Evolutionary conservation across 192 early-diverging fungal genomes (phyloP).

Genomic region (Podila epicladia): DNA sequence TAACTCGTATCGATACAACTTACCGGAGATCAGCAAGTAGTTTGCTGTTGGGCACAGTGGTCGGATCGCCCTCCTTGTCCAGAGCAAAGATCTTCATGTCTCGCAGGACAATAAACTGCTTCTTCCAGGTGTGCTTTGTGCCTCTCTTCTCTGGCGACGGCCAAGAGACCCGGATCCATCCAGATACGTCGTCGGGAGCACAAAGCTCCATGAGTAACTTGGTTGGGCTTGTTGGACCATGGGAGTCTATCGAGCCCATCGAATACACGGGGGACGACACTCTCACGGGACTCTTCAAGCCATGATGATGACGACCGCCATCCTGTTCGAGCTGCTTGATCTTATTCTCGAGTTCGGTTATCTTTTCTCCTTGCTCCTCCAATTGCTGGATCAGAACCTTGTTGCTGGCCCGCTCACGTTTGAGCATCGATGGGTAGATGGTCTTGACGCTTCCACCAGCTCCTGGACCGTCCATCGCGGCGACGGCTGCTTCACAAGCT

Average conservation of each 20-base stretch:
- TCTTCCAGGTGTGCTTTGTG: slow-evolving; percentile 46
- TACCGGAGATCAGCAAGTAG: slow-evolving; percentile 45
- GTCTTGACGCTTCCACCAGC: slow-evolving; percentile 33
- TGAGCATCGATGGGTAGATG: slow-evolving; percentile 48
- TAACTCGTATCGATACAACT: not conserved
- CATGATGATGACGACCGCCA: slow-evolving; percentile 24
- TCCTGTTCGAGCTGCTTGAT: slow-evolving; percentile 44
- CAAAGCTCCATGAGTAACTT: slow-evolving; percentile 45
- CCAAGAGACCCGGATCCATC: slow-evolving; percentile 47
- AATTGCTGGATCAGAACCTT: slow-evolving; percentile 43
- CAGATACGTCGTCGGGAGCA: slow-evolving; percentile 32
- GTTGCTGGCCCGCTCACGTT: slow-evolving; percentile 47
- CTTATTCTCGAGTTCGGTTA: slow-evolving; percentile 37
- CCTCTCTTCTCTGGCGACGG: slow-evolving; percentile 29
- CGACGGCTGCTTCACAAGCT: slow-evolving; percentile 35
- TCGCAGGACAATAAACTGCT: slow-evolving; percentile 35
- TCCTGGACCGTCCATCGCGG: slow-evolving; percentile 29
- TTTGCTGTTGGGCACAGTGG: slow-evolving; percentile 13
- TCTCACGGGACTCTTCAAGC: slow-evolving; percentile 29
- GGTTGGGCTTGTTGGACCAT: slow-evolving; percentile 18
- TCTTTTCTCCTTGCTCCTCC: slow-evolving; percentile 51
- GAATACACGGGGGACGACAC: slow-evolving; percentile 34
- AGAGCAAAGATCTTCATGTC: slow-evolving; percentile 44
- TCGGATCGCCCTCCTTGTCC: slow-evolving; percentile 42
- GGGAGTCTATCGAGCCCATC: slow-evolving; percentile 11